A percentile compares a stretch with the other conserved stretches of the same genome.
Evolutionary conservation across 129 eudicot species (phyloP).

Genomic region (Rutidosis leptorrhynchoides): DNA sequence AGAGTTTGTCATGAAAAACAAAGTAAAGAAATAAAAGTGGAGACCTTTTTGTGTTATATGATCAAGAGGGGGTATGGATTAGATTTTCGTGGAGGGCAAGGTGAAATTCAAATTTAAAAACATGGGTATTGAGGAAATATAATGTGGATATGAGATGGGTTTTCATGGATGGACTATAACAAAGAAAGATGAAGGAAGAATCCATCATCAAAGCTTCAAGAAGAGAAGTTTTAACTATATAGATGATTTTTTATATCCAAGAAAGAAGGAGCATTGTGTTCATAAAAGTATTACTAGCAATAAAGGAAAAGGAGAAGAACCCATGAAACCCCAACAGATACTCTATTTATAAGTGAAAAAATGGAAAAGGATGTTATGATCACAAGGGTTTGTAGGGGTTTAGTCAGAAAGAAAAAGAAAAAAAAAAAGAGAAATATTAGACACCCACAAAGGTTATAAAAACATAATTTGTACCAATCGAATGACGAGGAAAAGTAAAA

Average conservation of each 20-base stretch:
- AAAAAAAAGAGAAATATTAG: too few relatives aligned
- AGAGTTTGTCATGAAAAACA: slow-evolving; percentile 27
- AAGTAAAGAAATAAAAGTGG: slow-evolving; percentile 15
- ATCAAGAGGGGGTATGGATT: slow-evolving; percentile 32
- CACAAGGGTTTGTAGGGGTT: slow-evolving; percentile 33
- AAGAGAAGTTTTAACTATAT: slow-evolving; percentile 10
- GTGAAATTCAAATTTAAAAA: slow-evolving; percentile 44
- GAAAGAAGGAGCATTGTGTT: slow-evolving; percentile 21
- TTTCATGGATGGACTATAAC: slow-evolving; percentile 39
- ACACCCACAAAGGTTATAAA: too few relatives aligned
- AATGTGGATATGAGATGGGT: slow-evolving; percentile 14
- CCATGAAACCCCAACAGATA: slow-evolving; percentile 23
- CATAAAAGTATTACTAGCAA: slow-evolving; percentile 10
- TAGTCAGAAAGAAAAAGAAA: too few relatives aligned
- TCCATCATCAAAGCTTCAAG: slow-evolving; percentile 31
- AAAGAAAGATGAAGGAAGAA: slow-evolving; percentile 25
- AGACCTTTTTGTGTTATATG: slow-evolving; percentile 4
- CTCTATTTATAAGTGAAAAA: slow-evolving; percentile 1
- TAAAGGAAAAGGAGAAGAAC: slow-evolving; percentile 26
- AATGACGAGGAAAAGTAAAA: too few relatives aligned
- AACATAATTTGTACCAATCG: too few relatives aligned
- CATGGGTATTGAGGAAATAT: slow-evolving; percentile 41
- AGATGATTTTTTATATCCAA: slow-evolving; percentile 19
- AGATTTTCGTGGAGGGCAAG: slow-evolving; percentile 1
- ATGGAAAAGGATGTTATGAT: slow-evolving; percentile 25